Evolutionary conservation across 345 rosid species (phyloP).

Genomic region (Corchorus capsularis): DNA sequence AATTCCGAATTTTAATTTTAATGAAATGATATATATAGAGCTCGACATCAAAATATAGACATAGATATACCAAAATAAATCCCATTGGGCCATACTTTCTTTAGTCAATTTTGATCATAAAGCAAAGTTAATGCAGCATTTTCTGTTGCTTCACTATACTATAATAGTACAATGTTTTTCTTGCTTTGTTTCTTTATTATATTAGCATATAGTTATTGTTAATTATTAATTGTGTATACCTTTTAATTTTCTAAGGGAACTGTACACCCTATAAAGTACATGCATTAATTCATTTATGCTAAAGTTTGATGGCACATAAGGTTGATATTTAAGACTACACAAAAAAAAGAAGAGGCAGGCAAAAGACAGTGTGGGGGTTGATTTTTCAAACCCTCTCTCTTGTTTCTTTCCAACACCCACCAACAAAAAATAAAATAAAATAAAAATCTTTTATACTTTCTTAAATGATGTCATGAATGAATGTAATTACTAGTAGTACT

Average conservation of each 20-base stretch:
- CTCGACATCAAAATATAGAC: neutral
- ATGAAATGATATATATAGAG: neutral
- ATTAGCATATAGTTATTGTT: neutral
- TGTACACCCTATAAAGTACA: constrained; percentile 10
- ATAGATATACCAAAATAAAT: neutral
- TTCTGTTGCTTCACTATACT: neutral
- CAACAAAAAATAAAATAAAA: too few species aligned
- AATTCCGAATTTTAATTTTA: constrained; percentile 9
- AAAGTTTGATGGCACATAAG: constrained; percentile 18
- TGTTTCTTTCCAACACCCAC: neutral
- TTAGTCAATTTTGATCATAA: constrained; percentile 7
- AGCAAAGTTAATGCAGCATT: neutral
- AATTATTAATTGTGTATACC: neutral
- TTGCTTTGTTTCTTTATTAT: neutral
- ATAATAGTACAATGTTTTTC: neutral
- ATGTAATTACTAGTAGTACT: neutral
- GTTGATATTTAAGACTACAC: constrained; percentile 17
- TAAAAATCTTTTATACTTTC: neutral
- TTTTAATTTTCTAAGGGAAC: neutral
- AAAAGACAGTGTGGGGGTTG: neutral
- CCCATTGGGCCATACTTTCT: constrained; percentile 2
- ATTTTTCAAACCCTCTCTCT: neutral
- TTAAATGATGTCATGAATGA: neutral
- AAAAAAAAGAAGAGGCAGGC: neutral
- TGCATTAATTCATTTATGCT: constrained; percentile 6